These are phyloP conservation scores for Fusarium brachygibbosum DNA, from an alignment of 2,329 filamentous ascomycete species.

Conservation along the genomic window DNA sequence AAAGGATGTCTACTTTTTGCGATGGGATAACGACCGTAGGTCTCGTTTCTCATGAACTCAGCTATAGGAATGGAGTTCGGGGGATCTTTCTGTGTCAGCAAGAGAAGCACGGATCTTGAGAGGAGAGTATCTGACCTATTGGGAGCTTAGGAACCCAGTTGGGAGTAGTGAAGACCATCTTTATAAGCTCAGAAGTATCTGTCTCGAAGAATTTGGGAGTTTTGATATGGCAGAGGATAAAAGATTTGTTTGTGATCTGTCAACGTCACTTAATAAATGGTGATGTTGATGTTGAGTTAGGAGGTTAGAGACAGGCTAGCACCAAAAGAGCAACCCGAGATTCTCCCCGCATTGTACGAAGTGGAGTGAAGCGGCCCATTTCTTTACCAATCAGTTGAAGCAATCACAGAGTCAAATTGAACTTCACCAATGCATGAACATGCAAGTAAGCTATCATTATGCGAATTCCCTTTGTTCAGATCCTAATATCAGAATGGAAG, in stretches of 20 bases:
- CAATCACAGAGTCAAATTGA: too few relatives aligned
- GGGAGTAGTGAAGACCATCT: constrained; percentile 16
- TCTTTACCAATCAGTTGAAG: neutral
- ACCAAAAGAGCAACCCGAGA: neutral
- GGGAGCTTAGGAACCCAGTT: constrained; percentile 13
- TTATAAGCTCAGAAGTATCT: neutral
- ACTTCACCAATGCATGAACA: too few relatives aligned
- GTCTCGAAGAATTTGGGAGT: neutral
- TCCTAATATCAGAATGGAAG: too few relatives aligned
- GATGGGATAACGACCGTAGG: constrained; percentile 64
- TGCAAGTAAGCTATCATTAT: too few relatives aligned
- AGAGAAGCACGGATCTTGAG: rapidly evolving
- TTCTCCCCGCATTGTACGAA: neutral
- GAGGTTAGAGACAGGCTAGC: neutral
- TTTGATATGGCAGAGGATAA: neutral
- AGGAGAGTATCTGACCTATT: neutral
- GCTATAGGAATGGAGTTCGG: constrained; percentile 22
- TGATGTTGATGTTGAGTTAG: neutral
- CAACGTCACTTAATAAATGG: neutral
- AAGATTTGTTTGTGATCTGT: neutral
- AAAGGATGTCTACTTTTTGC: constrained; percentile 76
- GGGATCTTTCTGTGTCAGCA: constrained; percentile 14
- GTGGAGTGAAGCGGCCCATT: neutral
- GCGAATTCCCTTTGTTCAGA: too few relatives aligned
- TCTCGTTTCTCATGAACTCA: constrained; percentile 27